Conservation (phyloP, 192 early-diverging fungal genomes). For the Coemansia sp. region DNA sequence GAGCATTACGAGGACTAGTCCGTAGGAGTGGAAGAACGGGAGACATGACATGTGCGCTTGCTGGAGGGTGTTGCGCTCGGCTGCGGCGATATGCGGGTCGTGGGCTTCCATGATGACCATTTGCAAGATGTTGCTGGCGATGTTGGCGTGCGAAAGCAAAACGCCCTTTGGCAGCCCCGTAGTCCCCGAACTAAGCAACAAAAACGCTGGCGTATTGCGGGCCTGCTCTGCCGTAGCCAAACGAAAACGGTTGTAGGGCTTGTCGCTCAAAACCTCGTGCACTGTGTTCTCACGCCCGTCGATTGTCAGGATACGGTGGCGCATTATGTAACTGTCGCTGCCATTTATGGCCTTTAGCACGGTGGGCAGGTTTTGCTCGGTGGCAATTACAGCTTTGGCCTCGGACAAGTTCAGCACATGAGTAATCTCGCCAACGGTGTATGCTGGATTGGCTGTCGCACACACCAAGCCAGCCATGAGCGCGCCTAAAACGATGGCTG, state of each 20-base stretch:
- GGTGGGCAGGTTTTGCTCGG: conserved; percentile 17
- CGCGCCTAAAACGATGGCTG: conserved; percentile 64
- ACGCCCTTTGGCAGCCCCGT: conserved; percentile 43
- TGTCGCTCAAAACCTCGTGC: conserved; percentile 8
- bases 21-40: conserved; percentile 80
- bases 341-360: conserved; percentile 26
- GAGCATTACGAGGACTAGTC: conserved; percentile 56
- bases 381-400: conserved; percentile 69
- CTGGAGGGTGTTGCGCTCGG: background rate
- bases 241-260: background rate
- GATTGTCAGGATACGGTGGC: conserved; percentile 32
- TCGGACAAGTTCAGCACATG: conserved; percentile 73
- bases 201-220: conserved; percentile 33
- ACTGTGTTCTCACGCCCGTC: conserved; percentile 21
- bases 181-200: conserved; percentile 52
- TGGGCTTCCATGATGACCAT: conserved; percentile 51
- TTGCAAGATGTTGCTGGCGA: conserved; percentile 76
- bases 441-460: conserved; percentile 80
- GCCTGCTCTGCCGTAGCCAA: conserved; percentile 21
- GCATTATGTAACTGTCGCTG: conserved; percentile 26
- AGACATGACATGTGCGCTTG: conserved; percentile 27
- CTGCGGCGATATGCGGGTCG: conserved; percentile 14
- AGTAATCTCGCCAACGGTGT: conserved; percentile 75
- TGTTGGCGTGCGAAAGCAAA: conserved; percentile 8
- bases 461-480: conserved; percentile 68